Base-by-base conservation (phyloP, 2,329 filamentous ascomycete genomes). In the Dactylellina parvicollis region DNA sequence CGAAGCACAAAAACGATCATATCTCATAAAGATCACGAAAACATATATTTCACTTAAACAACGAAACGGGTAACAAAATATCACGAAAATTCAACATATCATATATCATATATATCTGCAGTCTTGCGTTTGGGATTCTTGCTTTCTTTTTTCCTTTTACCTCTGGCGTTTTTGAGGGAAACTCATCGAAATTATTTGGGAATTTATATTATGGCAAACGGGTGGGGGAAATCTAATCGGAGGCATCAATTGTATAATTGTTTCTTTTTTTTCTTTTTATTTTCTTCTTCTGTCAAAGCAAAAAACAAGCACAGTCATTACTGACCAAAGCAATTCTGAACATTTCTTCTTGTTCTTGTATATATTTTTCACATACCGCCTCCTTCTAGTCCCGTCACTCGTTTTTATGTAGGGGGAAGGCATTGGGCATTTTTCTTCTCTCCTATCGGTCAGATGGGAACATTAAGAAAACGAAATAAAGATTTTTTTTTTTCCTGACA, bases 211-310 rank as follows among this genome's bases (percentile, higher is more conserved):
- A 22, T 54, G 61, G 75, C 75, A 59, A 56, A 75, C 67, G 26
- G n/a, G 71, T 56, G 69, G 62, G 44, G 66, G 65, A 71, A 60
- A 71, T 67, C 22, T 64, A 60, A 66, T 75, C 54, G 47, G 75
- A 66, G 72, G 76, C 60, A 75, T 77, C 77, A 78, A 79, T 79
- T 78, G 80, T 81, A 80, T 79, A 81, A 81, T 80, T 78, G 75
- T 79, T 76, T 75, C 77, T 74, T 80, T 80, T 78, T 82, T 80
- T 79, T 80, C 81, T 81, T 82, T 78, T 75, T 75, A 80, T 79
- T 79, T 80, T 79, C 77, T 78, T 56, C 26, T 22, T 44, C 52
- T 49, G 56, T 62, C 57, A 54, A 67, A 62, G 56, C 59, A 57
- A 55, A 75, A 75, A 76, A 57, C 72, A 66, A 66, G 73, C 56